Evolutionary conservation across 495 filamentous ascomycete species (phyloP), one percentile per base, ranked within the genome.

Genomic region (Neurospora tetrasperma): DNA sequence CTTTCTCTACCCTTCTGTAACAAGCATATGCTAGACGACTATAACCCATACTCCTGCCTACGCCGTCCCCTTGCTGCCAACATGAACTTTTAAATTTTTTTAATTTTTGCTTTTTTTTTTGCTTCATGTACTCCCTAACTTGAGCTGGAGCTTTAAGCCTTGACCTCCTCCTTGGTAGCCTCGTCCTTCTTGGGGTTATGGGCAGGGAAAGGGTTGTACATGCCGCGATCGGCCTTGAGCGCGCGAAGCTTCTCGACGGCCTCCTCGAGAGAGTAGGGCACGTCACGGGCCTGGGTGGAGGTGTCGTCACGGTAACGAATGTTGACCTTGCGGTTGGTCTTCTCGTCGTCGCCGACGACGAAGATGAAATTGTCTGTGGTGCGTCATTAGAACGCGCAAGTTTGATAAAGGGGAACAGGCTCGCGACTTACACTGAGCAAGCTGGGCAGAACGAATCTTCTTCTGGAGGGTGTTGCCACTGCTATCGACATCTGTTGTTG

Each of bases 381-480:
- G 42, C 42, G 59, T 78, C 73, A 31, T 69, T 41, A 43, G 12
- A 18, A 70, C 16, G 14, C 71, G 54, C 1, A 62, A 27, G 7
- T 71, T 46, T 23, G 2, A 2, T 10, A 6, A 27, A 48, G 23
- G 43, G n/a, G 27, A 44, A 18, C 16, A 44, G 42, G 42, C 2
- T 9, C 3, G 93, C 80, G 94, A 95, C 84, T 97, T 97, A 83
- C 97, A 98, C 79, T 96, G 92, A 12, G 89, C 85, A 73, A 98
- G 77, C 82, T 98, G 96, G 4, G 89, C 96, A 44, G 86, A 94
- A 71, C 92, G 90, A 72, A 98, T 94, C 88, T 98, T 98, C 89
- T 98, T 98, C 78, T 94, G 90, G 83, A 99, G 85, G 8, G 96
- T 98, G 80, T 99, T 97, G 70, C 93, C 93, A 71, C 87, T 92